phyloP scores from a whole-genome alignment of 2,329 filamentous ascomycete species.

The Diaporthe citriasiana region DNA sequence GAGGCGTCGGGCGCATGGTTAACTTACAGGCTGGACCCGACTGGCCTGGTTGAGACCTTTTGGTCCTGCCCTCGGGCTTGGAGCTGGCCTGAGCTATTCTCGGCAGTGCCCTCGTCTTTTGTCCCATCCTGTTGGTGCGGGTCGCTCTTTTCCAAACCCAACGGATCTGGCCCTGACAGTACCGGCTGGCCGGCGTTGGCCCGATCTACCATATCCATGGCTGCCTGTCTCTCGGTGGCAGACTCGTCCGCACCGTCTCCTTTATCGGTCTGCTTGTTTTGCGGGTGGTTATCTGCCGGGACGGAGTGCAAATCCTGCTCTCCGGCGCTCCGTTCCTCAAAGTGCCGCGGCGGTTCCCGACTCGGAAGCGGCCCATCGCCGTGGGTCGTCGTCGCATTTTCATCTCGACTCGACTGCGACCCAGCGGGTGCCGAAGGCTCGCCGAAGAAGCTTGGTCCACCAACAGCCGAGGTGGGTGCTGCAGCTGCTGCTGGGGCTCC shows the following conservation, averaged over 20 bases:
- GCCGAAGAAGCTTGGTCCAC: constrained; percentile 20
- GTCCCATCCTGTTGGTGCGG: neutral
- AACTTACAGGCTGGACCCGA: constrained; percentile 12
- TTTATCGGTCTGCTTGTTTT: constrained; percentile 45
- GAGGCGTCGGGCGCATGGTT: neutral
- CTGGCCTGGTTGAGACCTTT: constrained; percentile 5
- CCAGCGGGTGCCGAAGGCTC: neutral
- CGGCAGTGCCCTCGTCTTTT: neutral
- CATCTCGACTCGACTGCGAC: neutral
- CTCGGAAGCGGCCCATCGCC: constrained; percentile 43
- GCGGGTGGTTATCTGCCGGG: neutral
- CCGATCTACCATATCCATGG: constrained; percentile 37
- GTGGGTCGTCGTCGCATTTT: constrained; percentile 16
- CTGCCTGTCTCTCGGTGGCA: constrained; percentile 15
- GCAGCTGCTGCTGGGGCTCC: constrained; percentile 41
- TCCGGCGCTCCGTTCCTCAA: neutral
- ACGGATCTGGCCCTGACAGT: constrained; percentile 21
- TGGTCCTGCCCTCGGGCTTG: constrained; percentile 4
- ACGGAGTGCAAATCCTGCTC: neutral
- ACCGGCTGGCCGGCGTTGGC: constrained; percentile 33
- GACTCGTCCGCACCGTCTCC: constrained; percentile 9
- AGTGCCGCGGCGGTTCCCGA: constrained; percentile 43
- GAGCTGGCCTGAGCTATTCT: constrained; percentile 8
- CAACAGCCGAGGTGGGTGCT: constrained; percentile 39
- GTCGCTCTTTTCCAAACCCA: constrained; percentile 25